Evolutionary conservation across 1,284 basidiomycete species (phyloP), one percentile per base, ranked within the genome.

Genomic region (Mycosarcoma maydis): DNA sequence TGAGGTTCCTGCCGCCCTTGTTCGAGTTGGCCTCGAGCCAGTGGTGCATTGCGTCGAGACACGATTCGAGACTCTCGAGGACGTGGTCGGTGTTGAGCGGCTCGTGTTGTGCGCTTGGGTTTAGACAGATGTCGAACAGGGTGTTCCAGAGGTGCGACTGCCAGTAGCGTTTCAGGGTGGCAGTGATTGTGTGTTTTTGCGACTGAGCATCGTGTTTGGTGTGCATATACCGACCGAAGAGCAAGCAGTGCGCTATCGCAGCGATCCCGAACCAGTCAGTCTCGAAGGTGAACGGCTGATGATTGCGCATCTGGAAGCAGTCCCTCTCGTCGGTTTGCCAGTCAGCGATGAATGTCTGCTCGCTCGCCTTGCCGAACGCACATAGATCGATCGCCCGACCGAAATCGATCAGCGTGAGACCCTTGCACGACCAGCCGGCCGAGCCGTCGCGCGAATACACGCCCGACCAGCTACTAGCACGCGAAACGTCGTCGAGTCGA

Each of bases 191-290:
- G 32, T 40, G 50, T 32, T 46, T 46, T 1, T 24, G 34, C 9
- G 44, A 59, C 23, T 53, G 56, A 2, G 43, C 47, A 11, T 40
- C 38, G 24, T 19, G 41, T 5, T 59, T 76, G 0, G 65, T 65
- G 26, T 80, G 75, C 56, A 81, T 92, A 84, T 97, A 96, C 83
- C 92, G 92, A 22, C 95, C 95, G 79, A 94, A 98, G 23, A 99
- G 87, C 86, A 98, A 88, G 84, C 92, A 96, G 84, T 94, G 95
- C 27, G 93, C 87, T 72, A 98, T 90, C 40, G 92, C 89, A 0
- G 93, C 93, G 17, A 98, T 86, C 16, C 96, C 96, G 78, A 89
- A 93, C 83, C 98, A 98, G 83, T 98, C 96, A 2, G 93, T 89
- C 82, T 99, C 90, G 83, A 88, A 97, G 44, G 90, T 94, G 93